These are phyloP conservation scores for Trichophyton equinum DNA, from an alignment of 2,329 filamentous ascomycete genomes.

Conservation along the genomic window DNA sequence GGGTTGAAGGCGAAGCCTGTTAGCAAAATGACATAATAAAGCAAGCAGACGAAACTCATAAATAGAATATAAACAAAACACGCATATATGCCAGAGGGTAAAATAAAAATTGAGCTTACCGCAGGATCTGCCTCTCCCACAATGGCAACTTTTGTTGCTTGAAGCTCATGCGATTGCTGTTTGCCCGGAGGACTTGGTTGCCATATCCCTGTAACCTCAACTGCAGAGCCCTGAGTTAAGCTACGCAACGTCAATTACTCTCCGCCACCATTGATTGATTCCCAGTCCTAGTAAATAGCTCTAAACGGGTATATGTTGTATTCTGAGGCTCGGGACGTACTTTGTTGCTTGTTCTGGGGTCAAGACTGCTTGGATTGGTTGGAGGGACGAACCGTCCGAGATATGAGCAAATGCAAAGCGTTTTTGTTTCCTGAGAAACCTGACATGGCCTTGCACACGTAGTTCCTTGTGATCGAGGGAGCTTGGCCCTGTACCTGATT, in stretches of 20 bases:
- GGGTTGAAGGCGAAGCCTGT: conserved; percentile 7
- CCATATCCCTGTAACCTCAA: conserved; percentile 69
- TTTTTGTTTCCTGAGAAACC: conserved; percentile 79
- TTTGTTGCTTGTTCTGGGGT: conserved; percentile 57
- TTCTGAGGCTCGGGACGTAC: conserved; percentile 41
- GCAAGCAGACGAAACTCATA: no score
- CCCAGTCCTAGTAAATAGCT: background rate
- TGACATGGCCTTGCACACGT: conserved; percentile 63
- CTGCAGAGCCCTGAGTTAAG: conserved; percentile 67
- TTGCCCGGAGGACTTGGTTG: conserved; percentile 52
- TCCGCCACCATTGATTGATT: background rate
- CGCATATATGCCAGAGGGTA: no score
- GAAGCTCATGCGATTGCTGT: conserved; percentile 67
- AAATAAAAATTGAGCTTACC: conserved; percentile 39
- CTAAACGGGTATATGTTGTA: background rate
- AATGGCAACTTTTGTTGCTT: conserved; percentile 55
- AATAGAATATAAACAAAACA: no score
- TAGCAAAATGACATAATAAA: background rate
- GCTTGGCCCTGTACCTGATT: conserved; percentile 14
- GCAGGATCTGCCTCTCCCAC: conserved; percentile 67
- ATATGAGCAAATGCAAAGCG: conserved; percentile 69
- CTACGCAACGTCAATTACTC: conserved; percentile 34
- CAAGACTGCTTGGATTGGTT: conserved; percentile 69
- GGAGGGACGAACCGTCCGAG: conserved; percentile 72
- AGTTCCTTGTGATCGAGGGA: conserved; percentile 32